Evolutionary conservation across 768 basidiomycete genomes (phyloP).

Genomic region (Gautieria morchelliformis): DNA sequence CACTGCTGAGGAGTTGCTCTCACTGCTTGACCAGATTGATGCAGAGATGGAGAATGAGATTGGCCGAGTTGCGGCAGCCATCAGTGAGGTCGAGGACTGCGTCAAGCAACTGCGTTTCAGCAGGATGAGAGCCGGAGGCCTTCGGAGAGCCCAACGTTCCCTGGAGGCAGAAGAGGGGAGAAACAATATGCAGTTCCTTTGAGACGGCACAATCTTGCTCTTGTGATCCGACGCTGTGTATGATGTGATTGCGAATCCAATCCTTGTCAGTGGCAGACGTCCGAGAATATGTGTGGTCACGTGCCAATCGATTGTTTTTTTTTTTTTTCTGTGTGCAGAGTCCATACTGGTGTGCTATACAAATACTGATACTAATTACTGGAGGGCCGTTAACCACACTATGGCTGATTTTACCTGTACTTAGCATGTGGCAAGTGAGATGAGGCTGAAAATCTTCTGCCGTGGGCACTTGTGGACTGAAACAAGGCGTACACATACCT

Average conservation of each 20-base stretch:
- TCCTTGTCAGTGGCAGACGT: too few relatives aligned
- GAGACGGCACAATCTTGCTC: neutral
- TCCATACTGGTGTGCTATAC: too few relatives aligned
- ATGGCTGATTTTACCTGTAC: neutral
- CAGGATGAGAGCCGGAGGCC: neutral
- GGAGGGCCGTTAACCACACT: too few relatives aligned
- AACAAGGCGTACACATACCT: constrained; percentile 2
- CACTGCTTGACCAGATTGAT: neutral
- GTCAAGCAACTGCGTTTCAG: neutral
- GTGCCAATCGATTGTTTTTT: neutral
- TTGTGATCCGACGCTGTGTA: too few relatives aligned
- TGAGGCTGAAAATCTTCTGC: neutral
- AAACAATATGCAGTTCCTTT: neutral
- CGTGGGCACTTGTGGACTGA: constrained; percentile 2
- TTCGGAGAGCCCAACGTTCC: neutral
- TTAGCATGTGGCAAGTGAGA: neutral
- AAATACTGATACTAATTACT: too few relatives aligned
- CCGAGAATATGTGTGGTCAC: neutral
- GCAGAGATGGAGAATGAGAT: neutral
- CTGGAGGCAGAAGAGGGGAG: neutral
- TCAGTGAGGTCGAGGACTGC: neutral
- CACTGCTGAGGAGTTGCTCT: neutral
- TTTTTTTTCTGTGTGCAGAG: too few relatives aligned
- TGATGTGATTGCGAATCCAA: too few relatives aligned
- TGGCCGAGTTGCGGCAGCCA: neutral